A percentile compares a stretch with the other conserved stretches of the same genome.
Conservation (phyloP, 805 yeast species). For the Metschnikowia shivogae region DNA sequence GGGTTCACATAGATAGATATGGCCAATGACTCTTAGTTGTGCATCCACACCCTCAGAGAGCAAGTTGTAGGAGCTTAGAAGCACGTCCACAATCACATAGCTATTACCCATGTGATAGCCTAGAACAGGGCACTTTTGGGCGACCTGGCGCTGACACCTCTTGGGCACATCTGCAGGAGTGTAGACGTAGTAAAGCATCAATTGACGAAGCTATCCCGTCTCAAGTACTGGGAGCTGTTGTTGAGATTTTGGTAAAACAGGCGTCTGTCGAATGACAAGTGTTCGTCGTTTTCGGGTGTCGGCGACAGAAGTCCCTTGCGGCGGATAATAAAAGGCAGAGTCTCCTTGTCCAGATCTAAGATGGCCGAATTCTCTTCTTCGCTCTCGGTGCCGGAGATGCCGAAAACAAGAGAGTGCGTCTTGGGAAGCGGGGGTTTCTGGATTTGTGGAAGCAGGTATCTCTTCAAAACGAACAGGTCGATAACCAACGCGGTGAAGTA, state of each 20-base stretch:
- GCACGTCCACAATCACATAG: slow-evolving; percentile 20
- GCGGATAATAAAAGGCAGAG: background rate
- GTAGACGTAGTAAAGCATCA: slow-evolving; percentile 28
- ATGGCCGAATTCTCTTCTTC: background rate
- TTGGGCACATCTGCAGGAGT: slow-evolving; percentile 31
- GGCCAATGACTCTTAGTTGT: slow-evolving; percentile 6
- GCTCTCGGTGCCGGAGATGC: background rate
- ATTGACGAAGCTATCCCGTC: slow-evolving; percentile 37
- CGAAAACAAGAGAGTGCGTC: background rate
- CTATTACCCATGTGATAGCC: slow-evolving; percentile 25
- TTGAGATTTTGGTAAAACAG: slow-evolving; percentile 29
- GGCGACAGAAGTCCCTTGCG: slow-evolving; percentile 5
- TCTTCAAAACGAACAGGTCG: background rate
- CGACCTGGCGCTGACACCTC: slow-evolving; percentile 3
- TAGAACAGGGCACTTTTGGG: slow-evolving; percentile 12
- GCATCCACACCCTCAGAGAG: slow-evolving; percentile 3
- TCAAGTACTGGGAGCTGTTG: slow-evolving; percentile 39
- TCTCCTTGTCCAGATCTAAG: background rate
- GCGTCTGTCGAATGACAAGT: slow-evolving; percentile 13
- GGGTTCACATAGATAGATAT: background rate
- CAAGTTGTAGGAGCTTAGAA: background rate
- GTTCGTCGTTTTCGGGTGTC: slow-evolving; percentile 12
- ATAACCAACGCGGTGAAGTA: background rate
- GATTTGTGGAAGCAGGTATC: slow-evolving; percentile 2
- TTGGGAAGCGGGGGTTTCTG: background rate